Evolutionary conservation across 176 grass and related monocot species (phyloP).

Genomic region (Puya raimondii): DNA sequence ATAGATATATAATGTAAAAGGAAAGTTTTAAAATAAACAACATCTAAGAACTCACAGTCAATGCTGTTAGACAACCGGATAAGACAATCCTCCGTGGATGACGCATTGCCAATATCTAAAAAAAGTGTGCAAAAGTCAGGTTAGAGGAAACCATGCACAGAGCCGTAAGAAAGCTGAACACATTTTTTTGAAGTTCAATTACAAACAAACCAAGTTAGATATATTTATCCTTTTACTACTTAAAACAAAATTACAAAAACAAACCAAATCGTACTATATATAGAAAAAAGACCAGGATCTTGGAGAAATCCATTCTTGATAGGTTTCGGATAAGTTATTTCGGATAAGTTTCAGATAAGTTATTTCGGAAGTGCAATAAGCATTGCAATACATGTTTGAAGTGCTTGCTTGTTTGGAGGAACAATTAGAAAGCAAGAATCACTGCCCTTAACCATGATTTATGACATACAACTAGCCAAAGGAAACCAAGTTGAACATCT

Average conservation of each 20-base stretch:
- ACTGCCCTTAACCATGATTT: too few relatives aligned
- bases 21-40: background rate
- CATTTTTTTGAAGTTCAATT: background rate
- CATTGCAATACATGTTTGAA: too few relatives aligned
- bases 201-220: conserved; percentile 2
- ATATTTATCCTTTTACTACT: background rate
- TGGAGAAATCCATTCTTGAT: too few relatives aligned
- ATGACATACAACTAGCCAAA: too few relatives aligned
- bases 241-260: background rate
- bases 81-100: conserved; percentile 82
- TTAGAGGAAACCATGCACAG: conserved; percentile 3
- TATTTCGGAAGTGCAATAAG: too few relatives aligned
- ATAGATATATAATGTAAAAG: background rate
- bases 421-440: too few relatives aligned
- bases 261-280: too few relatives aligned
- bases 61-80: conserved; percentile 54
- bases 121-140: conserved; percentile 19
- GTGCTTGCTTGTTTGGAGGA: too few relatives aligned
- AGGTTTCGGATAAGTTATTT: too few relatives aligned
- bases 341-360: too few relatives aligned
- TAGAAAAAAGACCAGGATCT: too few relatives aligned
- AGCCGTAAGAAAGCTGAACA: background rate
- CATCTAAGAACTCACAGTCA: conserved; percentile 50
- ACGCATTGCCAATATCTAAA: conserved; percentile 94
- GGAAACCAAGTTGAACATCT: too few relatives aligned